These are phyloP conservation scores for Iberis pinnata DNA, from an alignment of 345 rosid species.

Conservation along the genomic window DNA sequence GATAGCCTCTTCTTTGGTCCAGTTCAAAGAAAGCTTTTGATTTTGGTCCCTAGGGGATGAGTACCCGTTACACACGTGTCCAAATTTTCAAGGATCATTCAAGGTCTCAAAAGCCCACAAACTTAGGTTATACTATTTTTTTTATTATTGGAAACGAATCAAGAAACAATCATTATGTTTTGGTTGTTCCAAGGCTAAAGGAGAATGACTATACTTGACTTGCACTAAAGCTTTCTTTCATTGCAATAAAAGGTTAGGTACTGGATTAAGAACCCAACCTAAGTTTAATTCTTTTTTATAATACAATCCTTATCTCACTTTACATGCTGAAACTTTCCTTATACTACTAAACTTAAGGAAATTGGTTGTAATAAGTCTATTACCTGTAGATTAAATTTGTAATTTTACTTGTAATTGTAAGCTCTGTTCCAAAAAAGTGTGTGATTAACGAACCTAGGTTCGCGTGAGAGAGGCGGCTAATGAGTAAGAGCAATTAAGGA, in stretches of 20 bases:
- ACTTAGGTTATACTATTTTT: too few species aligned
- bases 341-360: neutral
- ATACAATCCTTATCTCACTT: neutral
- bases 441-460: neutral
- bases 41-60: too few species aligned
- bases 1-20: too few species aligned
- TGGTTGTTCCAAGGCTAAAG: constrained; percentile 25
- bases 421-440: neutral
- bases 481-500: constrained; percentile 6
- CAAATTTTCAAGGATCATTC: too few species aligned
- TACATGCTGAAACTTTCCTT: constrained; percentile 16
- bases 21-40: too few species aligned
- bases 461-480: constrained; percentile 20
- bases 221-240: constrained; percentile 29
- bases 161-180: too few species aligned
- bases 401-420: neutral
- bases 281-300: constrained; percentile 6
- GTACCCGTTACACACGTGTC: too few species aligned
- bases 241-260: constrained; percentile 19
- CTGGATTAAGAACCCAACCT: constrained; percentile 25
- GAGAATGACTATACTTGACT: neutral
- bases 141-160: too few species aligned
- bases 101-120: too few species aligned
- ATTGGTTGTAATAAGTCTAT: neutral
- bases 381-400: neutral